A percentile compares a stretch with the other conserved stretches of the same genome.
These are phyloP conservation scores for Circinella minor DNA, from an alignment of 371 early-diverging fungal species.

Conservation along the genomic window DNA sequence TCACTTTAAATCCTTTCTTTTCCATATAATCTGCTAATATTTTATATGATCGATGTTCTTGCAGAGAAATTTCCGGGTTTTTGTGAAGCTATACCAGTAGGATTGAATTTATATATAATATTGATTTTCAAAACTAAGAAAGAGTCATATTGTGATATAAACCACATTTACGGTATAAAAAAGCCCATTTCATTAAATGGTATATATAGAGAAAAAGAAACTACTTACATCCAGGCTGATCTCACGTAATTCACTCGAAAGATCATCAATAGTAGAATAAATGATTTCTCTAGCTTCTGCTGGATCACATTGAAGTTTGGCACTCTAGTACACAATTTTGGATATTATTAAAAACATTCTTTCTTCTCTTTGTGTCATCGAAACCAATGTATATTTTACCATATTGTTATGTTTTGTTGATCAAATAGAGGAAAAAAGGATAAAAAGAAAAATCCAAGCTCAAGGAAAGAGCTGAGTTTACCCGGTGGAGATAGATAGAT, in stretches of 20 bases:
- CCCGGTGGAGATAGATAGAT: constrained; percentile 18
- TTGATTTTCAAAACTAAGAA: no score
- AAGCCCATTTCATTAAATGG: no score
- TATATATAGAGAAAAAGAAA: background rate
- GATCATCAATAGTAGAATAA: constrained; percentile 44
- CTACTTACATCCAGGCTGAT: constrained; percentile 59
- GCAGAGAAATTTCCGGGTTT: constrained; percentile 60
- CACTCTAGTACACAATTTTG: background rate
- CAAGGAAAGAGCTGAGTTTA: background rate
- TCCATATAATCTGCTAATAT: constrained; percentile 61
- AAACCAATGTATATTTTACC: background rate
- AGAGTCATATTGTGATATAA: no score
- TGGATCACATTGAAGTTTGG: background rate
- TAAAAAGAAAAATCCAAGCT: no score
- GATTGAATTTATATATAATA: background rate
- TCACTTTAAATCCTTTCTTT: constrained; percentile 56
- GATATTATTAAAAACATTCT: background rate
- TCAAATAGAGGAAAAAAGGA: no score
- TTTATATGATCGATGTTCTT: constrained; percentile 62
- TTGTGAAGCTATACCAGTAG: constrained; percentile 51
- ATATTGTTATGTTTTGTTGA: no score
- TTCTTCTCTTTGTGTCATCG: no score
- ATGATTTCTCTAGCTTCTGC: constrained; percentile 19
- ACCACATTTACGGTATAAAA: no score
- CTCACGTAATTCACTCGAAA: constrained; percentile 50